Percentiles rank a stretch among this genome's conserved stretches.
phyloP scores from a whole-genome alignment of 257 asterid genomes.

The Solanum commersonii region DNA sequence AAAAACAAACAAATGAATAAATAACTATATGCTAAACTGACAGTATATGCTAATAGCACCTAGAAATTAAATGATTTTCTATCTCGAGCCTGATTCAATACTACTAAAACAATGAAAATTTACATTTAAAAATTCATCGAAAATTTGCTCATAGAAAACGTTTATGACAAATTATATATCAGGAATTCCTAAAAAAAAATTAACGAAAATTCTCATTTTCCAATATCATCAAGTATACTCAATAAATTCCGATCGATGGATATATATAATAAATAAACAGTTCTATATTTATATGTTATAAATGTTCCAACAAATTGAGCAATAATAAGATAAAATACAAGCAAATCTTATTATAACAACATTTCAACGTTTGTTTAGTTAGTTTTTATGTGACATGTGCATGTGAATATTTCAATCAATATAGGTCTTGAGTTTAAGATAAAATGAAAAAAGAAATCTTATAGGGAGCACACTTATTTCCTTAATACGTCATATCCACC shows the following conservation, averaged over 20 bases:
- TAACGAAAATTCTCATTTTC: neutral
- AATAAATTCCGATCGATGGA: neutral
- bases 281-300: too few relatives aligned
- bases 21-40: neutral
- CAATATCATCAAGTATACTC: too few relatives aligned
- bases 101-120: too few relatives aligned
- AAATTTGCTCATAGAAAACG: too few relatives aligned
- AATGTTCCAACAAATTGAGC: too few relatives aligned
- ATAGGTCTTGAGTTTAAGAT: neutral
- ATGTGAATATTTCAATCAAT: neutral
- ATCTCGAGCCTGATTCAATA: neutral
- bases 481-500: neutral
- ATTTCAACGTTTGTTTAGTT: neutral
- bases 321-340: too few relatives aligned
- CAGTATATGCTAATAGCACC: neutral
- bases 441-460: neutral
- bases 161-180: neutral
- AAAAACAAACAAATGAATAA: neutral
- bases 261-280: too few relatives aligned
- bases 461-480: neutral
- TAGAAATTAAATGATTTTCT: neutral
- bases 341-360: too few relatives aligned
- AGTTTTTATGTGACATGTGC: neutral
- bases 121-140: too few relatives aligned
- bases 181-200: too few relatives aligned